phyloP scores from a whole-genome alignment of 768 basidiomycete species.

The Piloderma croceum region DNA sequence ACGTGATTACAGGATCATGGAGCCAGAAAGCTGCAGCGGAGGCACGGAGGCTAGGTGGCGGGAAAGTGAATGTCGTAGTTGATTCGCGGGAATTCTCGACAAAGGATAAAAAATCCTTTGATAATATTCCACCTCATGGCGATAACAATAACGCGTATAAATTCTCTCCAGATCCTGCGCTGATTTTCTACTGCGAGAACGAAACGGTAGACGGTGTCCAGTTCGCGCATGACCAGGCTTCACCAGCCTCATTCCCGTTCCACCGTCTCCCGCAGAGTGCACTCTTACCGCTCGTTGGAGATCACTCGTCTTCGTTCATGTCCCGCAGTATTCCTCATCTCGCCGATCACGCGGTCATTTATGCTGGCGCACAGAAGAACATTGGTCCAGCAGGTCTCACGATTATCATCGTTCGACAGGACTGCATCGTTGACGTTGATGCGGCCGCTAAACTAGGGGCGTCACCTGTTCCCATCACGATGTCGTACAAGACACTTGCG shows the following conservation, averaged over 20 bases:
- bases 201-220: conserved; percentile 97
- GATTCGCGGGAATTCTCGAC: conserved; percentile 61
- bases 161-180: conserved; percentile 77
- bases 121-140: conserved; percentile 70
- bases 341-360: conserved; percentile 89
- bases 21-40: conserved; percentile 82
- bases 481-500: conserved; percentile 80
- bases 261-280: conserved; percentile 51
- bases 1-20: conserved; percentile 91
- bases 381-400: conserved; percentile 91
- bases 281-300: conserved; percentile 82
- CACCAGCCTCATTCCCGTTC: conserved; percentile 75
- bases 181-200: conserved; percentile 99
- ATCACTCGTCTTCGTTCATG: conserved; percentile 97
- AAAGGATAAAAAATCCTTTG: conserved; percentile 65
- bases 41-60: conserved; percentile 61
- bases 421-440: conserved; percentile 88
- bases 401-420: conserved; percentile 90
- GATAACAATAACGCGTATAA: too few relatives aligned
- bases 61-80: conserved; percentile 61
- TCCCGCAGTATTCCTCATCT: conserved; percentile 85
- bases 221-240: conserved; percentile 56
- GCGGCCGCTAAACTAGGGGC: conserved; percentile 70
- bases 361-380: conserved; percentile 98
- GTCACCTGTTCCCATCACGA: conserved; percentile 65